Evolutionary conservation across 345 rosid genomes (phyloP), one percentile per base, ranked within the genome.

Genomic region (Firmiana major): DNA sequence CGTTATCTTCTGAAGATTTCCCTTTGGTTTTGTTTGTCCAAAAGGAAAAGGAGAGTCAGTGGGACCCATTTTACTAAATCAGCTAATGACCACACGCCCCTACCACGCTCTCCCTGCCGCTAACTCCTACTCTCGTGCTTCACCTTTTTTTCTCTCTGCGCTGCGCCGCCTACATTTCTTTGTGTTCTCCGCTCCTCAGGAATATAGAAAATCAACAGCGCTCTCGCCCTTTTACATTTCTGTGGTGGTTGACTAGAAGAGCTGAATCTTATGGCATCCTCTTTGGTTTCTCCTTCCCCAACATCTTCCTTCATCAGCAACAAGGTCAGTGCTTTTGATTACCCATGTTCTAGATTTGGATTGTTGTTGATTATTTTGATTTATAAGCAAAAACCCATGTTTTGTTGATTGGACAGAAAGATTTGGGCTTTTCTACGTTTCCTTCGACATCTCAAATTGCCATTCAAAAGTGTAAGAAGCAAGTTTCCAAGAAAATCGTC

Each of bases 401-500:
- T 40, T 55, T 65, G 16, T 40, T 64, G 49, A 57, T 11, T 22
- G 24, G 0, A 36, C 89, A 84, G 89, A 87, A 83, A 80, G 93
- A 87, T 80, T 82, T 85, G 76, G 91, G 88, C 40, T 51, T 84
- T 21, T 82, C 91, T 49, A 79, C 81, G 40, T 88, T 88, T 67
- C 54, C 87, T 6, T 85, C 84, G 8, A 45, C 91, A 1, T 86
- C 90, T 26, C 85, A 85, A 63, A 53, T 84, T 10, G 86, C 85
- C 60, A 43, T 86, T 71, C 84, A 81, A 66, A 86, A 79, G 85
- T 92, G 89, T 81, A 87, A 80, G 86, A 89, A 80, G 66, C 70
- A 85, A 49, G 77, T 85, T 49, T 83, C 92, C 6, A 87, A 79
- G 87, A 89, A 80, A 86, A 89, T 92, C 75, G 92, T 87, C 21